Conservation (phyloP, 257 asterid genomes). For the Lithospermum erythrorhizon region DNA sequence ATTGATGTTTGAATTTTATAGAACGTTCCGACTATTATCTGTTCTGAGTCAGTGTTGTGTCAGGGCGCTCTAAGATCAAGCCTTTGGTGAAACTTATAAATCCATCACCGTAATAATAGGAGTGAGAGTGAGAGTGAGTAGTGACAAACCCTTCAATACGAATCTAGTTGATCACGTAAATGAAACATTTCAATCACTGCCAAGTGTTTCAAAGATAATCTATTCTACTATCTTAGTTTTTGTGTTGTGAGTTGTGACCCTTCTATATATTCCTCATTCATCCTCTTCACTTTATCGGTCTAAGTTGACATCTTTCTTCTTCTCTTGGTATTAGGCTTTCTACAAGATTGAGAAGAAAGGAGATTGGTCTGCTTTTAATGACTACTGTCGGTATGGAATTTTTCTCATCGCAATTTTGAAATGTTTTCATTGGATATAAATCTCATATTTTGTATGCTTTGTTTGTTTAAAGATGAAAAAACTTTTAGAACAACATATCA, state of each 20-base stretch:
- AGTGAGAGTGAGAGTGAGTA: no score
- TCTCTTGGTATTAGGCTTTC: slow-evolving; percentile 35
- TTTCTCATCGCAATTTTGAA: slow-evolving; percentile 13
- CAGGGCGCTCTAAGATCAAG: no score
- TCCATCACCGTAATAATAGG: no score
- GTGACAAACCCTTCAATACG: no score
- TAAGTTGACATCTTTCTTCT: slow-evolving; percentile 7
- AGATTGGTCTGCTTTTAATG: slow-evolving; percentile 66
- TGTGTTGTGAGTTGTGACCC: background rate
- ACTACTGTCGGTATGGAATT: slow-evolving; percentile 56
- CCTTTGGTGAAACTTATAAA: no score
- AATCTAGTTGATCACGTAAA: no score
- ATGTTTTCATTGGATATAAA: background rate
- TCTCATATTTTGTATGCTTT: no score
- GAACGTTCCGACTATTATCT: no score
- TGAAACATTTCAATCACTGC: no score
- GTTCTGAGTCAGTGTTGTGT: no score
- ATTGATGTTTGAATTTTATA: no score
- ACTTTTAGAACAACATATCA: background rate
- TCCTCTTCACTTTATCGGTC: background rate
- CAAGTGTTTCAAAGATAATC: no score
- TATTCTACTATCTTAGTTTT: background rate
- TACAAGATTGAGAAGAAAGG: slow-evolving; percentile 57
- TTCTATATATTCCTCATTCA: background rate
- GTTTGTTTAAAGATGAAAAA: background rate